These are phyloP conservation scores for Flaveria ramosissima DNA, from an alignment of 129 eudicot genomes.

Conservation along the genomic window DNA sequence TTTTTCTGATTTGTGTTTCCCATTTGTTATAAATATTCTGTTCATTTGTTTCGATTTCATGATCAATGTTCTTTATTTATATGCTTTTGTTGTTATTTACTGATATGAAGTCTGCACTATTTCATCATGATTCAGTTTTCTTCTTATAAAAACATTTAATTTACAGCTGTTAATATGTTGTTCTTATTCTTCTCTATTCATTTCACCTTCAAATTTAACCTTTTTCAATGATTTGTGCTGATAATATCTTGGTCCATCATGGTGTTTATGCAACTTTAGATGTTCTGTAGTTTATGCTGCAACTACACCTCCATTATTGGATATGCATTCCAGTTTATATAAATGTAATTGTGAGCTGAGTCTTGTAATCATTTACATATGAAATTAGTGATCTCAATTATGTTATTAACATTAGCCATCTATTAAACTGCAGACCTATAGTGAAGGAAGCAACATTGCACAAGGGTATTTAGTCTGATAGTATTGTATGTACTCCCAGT, in stretches of 20 bases:
- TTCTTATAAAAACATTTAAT: no score
- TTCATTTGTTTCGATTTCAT: no score
- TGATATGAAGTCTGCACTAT: no score
- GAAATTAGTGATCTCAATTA: background rate
- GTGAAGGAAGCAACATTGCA: constrained; percentile 7
- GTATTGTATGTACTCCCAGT: constrained; percentile 18
- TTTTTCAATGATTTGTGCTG: background rate
- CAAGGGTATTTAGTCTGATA: constrained; percentile 2
- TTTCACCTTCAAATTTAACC: background rate
- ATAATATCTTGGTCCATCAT: background rate
- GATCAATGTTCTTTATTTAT: no score
- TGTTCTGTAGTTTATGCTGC: background rate
- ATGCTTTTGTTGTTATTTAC: no score
- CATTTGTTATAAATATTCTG: no score
- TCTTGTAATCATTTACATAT: background rate
- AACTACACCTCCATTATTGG: constrained; percentile 11
- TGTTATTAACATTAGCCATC: background rate
- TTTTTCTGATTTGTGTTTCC: background rate
- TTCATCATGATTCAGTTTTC: background rate
- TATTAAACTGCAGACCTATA: constrained; percentile 18
- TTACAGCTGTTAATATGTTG: background rate
- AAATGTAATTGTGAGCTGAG: background rate
- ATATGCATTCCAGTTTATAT: background rate
- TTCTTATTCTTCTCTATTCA: background rate
- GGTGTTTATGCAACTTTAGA: constrained; percentile 14